These are phyloP conservation scores for Acanthochlamys bracteata DNA, from an alignment of 106 monocot genomes.

Conservation along the genomic window DNA sequence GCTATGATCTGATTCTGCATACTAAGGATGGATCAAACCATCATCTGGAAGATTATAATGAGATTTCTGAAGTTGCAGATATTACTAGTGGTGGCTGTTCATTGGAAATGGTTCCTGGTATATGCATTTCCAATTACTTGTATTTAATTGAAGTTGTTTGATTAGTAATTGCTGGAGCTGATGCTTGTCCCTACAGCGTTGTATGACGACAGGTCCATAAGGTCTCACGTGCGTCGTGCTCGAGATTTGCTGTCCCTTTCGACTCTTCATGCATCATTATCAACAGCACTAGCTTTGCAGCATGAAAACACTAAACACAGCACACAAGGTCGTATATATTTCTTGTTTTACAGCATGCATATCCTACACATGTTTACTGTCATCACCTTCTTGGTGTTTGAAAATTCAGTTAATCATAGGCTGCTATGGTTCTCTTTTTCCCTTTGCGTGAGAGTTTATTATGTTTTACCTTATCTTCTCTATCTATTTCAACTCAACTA, in stretches of 20 bases:
- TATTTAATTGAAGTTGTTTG: background rate
- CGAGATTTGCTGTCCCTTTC: slow-evolving; percentile 80
- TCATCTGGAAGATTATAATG: slow-evolving; percentile 91
- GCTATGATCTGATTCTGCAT: slow-evolving; percentile 87
- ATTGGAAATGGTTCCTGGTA: slow-evolving; percentile 89
- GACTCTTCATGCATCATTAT: slow-evolving; percentile 67
- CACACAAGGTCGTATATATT: slow-evolving; percentile 29
- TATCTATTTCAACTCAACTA: background rate
- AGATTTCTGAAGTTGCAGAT: slow-evolving; percentile 95
- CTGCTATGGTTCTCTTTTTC: too few species aligned
- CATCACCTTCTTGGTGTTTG: too few species aligned
- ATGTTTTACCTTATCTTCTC: background rate
- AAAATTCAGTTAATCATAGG: too few species aligned
- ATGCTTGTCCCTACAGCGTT: slow-evolving; percentile 44
- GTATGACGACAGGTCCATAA: slow-evolving; percentile 97
- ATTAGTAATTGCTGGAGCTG: background rate
- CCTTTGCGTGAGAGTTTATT: too few species aligned
- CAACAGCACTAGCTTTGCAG: slow-evolving; percentile 78
- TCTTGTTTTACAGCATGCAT: too few species aligned
- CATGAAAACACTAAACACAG: slow-evolving; percentile 56
- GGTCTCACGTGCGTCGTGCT: slow-evolving; percentile 74
- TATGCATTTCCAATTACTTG: background rate
- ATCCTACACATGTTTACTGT: too few species aligned
- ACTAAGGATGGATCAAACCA: slow-evolving; percentile 66
- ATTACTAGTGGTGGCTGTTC: slow-evolving; percentile 79